phyloP scores from a whole-genome alignment of 2,329 filamentous ascomycete species.

The Knufia petricola region DNA sequence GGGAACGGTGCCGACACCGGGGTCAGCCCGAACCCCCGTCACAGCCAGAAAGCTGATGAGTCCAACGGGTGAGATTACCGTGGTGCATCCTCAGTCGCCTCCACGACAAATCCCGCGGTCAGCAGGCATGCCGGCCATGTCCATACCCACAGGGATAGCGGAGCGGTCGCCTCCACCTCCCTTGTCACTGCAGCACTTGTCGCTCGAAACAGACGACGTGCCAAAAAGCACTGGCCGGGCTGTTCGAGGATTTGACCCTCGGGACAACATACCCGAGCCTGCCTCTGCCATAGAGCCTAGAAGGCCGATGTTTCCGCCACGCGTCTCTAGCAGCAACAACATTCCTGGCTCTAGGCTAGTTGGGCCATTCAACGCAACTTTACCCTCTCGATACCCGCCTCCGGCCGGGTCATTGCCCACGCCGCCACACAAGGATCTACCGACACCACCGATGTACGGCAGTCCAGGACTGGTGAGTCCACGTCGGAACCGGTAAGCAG shows the following conservation, averaged over 20 bases:
- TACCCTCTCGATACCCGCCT: constrained; percentile 57
- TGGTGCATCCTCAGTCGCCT: constrained; percentile 35
- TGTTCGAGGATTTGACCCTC: constrained; percentile 16
- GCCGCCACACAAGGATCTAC: constrained; percentile 34
- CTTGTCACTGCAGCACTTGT: constrained; percentile 36
- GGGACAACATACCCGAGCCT: constrained; percentile 27
- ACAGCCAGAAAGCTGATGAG: constrained; percentile 37
- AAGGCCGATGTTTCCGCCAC: constrained; percentile 31
- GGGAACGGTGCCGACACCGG: constrained; percentile 34
- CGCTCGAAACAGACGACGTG: constrained; percentile 32
- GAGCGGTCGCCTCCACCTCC: constrained; percentile 28
- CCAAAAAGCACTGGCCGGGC: constrained; percentile 24
- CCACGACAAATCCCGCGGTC: constrained; percentile 21
- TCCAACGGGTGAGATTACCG: constrained; percentile 63
- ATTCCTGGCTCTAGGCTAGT: constrained; percentile 23
- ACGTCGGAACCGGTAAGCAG: constrained; percentile 1
- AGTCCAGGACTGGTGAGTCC: constrained; percentile 4
- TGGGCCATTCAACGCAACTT: constrained; percentile 44
- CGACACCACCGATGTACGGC: not conserved
- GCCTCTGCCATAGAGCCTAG: constrained; percentile 31
- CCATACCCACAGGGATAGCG: constrained; percentile 21
- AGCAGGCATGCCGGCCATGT: constrained; percentile 16
- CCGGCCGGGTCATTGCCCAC: constrained; percentile 49
- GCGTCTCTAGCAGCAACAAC: constrained; percentile 27
- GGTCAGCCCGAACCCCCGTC: constrained; percentile 23